Evolutionary conservation across 2,329 filamentous ascomycete species (phyloP).

Genomic region (Teratosphaeria pseudoeucalypti): DNA sequence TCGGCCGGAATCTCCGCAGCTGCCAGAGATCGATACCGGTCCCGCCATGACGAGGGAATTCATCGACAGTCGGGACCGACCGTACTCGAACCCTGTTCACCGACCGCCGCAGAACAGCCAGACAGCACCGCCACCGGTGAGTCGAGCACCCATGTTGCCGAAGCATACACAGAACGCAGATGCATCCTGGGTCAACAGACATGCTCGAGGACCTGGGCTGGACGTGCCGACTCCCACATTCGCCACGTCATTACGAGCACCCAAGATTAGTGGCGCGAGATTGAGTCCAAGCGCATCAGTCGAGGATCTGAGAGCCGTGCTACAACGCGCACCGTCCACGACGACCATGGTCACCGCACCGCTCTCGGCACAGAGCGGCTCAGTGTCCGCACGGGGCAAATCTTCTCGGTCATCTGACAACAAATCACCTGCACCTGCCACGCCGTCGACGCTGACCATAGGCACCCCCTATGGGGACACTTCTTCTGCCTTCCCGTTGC

Average conservation of each 20-base stretch:
- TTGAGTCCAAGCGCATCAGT: slow-evolving; percentile 6
- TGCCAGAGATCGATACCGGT: slow-evolving; percentile 6
- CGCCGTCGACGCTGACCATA: slow-evolving; percentile 13
- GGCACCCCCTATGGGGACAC: slow-evolving; percentile 22
- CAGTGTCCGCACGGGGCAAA: slow-evolving; percentile 14
- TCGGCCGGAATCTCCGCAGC: slow-evolving; percentile 1
- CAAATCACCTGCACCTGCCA: background rate
- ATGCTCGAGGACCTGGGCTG: background rate
- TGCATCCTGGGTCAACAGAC: background rate
- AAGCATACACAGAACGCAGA: background rate
- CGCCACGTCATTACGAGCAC: slow-evolving; percentile 4
- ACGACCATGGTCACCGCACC: background rate
- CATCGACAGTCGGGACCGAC: slow-evolving; percentile 24
- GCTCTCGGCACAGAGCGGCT: slow-evolving; percentile 7
- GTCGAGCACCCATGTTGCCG: background rate
- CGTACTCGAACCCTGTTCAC: slow-evolving; percentile 13
- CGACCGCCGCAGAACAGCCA: slow-evolving; percentile 3
- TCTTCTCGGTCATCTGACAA: slow-evolving; percentile 4
- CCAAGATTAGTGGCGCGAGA: slow-evolving; percentile 5
- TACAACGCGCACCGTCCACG: background rate
- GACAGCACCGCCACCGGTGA: background rate
- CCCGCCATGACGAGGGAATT: slow-evolving; percentile 20
- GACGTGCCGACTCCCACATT: background rate
- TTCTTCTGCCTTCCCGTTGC: slow-evolving; percentile 21
- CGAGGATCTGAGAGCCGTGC: slow-evolving; percentile 2